phyloP scores from a whole-genome alignment of 1,284 basidiomycete genomes.

The Microbotryum violaceum region DNA sequence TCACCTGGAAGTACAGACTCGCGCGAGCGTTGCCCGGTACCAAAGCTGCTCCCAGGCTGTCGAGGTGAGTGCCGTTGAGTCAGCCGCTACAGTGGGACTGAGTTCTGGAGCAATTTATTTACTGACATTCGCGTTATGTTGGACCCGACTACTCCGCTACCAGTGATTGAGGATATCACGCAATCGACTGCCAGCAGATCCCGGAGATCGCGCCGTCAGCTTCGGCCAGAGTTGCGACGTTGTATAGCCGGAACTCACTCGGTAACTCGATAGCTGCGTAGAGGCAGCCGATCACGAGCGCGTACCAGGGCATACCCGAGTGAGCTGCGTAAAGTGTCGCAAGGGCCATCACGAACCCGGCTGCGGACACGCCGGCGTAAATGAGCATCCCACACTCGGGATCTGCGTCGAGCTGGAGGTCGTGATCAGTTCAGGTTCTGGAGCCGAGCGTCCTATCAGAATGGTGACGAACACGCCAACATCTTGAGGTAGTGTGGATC shows the following conservation, averaged over 20 bases:
- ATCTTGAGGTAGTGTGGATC: slow-evolving; percentile 30
- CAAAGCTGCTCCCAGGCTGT: slow-evolving; percentile 56
- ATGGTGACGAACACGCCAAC: slow-evolving; percentile 39
- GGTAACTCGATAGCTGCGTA: slow-evolving; percentile 46
- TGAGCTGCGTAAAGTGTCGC: slow-evolving; percentile 38
- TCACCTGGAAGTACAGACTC: slow-evolving; percentile 49
- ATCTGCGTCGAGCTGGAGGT: too few species aligned
- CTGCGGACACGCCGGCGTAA: too few species aligned
- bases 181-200: slow-evolving; percentile 32
- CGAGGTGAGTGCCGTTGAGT: slow-evolving; percentile 20
- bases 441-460: too few species aligned
- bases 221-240: too few species aligned
- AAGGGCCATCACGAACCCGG: not conserved
- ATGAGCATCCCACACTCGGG: too few species aligned
- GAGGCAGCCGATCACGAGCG: slow-evolving; percentile 48
- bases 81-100: too few species aligned
- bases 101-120: too few species aligned
- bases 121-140: slow-evolving; percentile 49
- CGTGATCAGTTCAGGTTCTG: too few species aligned
- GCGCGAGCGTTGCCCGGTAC: slow-evolving; percentile 52
- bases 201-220: slow-evolving; percentile 21
- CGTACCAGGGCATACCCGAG: slow-evolving; percentile 50
- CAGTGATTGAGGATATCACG: slow-evolving; percentile 55
- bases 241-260: not conserved
- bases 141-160: slow-evolving; percentile 49